Percentiles rank a stretch among this genome's conserved stretches.
These are phyloP conservation scores for Aureobasidium lini DNA, from an alignment of 2,329 filamentous ascomycete species.

Conservation along the genomic window DNA sequence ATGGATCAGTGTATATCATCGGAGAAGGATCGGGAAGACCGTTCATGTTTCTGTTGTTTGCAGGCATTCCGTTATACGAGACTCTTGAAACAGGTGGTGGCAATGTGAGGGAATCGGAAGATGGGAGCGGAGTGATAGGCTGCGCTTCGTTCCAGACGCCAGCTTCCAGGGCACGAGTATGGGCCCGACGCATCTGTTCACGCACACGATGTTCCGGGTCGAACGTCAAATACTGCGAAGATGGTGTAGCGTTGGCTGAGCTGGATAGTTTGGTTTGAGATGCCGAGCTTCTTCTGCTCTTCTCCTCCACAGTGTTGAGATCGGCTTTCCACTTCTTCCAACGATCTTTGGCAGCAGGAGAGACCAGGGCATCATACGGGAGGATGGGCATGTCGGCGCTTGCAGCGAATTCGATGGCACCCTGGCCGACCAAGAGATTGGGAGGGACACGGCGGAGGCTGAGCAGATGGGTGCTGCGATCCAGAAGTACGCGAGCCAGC, in stretches of 20 bases:
- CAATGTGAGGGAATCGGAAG: slow-evolving; percentile 16
- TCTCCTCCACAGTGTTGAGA: slow-evolving; percentile 56
- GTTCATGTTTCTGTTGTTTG: neutral
- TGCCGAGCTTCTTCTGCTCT: slow-evolving; percentile 27
- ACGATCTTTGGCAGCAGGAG: slow-evolving; percentile 67
- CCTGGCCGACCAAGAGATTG: slow-evolving; percentile 80
- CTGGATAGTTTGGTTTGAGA: slow-evolving; percentile 21
- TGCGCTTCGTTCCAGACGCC: slow-evolving; percentile 29
- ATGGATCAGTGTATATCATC: neutral
- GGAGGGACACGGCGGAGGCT: slow-evolving; percentile 84
- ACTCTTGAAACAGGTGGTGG: neutral
- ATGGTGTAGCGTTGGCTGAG: slow-evolving; percentile 18
- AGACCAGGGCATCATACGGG: slow-evolving; percentile 72
- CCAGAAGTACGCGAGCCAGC: slow-evolving; percentile 74
- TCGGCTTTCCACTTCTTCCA: slow-evolving; percentile 71
- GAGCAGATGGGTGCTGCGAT: slow-evolving; percentile 67
- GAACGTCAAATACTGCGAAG: slow-evolving; percentile 19
- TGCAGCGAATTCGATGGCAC: slow-evolving; percentile 78
- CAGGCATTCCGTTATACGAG: slow-evolving; percentile 7
- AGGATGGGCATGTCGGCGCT: slow-evolving; percentile 67
- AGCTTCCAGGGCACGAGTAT: slow-evolving; percentile 29
- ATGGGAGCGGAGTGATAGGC: slow-evolving; percentile 27
- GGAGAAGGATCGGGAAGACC: neutral
- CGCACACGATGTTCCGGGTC: slow-evolving; percentile 25
- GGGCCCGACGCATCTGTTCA: slow-evolving; percentile 29